Percentiles rank a stretch among this genome's conserved stretches.
Conservation (phyloP, 768 basidiomycete genomes). For the Sporobolomyces roseus region DNA sequence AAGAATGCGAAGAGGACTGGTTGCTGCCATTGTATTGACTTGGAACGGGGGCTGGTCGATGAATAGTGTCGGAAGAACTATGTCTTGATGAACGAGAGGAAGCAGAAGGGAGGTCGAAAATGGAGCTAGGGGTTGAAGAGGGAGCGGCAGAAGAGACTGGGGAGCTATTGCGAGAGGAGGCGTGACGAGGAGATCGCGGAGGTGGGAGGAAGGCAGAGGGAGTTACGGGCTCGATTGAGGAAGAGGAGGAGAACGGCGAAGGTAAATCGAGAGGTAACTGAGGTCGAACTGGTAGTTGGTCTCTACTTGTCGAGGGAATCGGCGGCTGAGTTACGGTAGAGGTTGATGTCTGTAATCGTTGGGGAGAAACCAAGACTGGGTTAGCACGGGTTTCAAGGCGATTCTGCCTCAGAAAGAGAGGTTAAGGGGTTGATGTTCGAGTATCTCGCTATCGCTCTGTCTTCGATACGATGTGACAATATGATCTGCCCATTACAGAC, state of each 20-base stretch:
- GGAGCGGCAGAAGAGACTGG: background rate
- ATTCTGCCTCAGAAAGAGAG: no score
- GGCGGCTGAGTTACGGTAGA: background rate
- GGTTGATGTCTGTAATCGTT: background rate
- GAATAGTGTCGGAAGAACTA: conserved; percentile 10
- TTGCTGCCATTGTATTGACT: background rate
- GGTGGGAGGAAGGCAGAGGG: conserved; percentile 12
- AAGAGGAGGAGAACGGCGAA: conserved; percentile 9
- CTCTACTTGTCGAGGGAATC: conserved; percentile 7
- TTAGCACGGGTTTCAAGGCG: no score
- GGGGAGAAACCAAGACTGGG: no score
- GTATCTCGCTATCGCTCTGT: no score
- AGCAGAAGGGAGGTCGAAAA: conserved; percentile 7
- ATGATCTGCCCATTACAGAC: no score
- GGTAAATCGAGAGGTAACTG: background rate
- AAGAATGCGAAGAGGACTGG: no score
- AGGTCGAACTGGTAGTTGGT: background rate
- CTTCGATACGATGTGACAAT: no score
- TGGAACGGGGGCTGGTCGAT: background rate
- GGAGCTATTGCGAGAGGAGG: background rate
- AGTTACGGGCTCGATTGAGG: conserved; percentile 15
- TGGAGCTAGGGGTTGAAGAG: conserved; percentile 17
- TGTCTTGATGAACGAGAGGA: conserved; percentile 11
- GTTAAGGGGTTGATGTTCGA: no score
- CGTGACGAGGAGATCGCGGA: background rate